phyloP scores from a whole-genome alignment of 1,284 basidiomycete genomes.

The Ustilago cynodontis region DNA sequence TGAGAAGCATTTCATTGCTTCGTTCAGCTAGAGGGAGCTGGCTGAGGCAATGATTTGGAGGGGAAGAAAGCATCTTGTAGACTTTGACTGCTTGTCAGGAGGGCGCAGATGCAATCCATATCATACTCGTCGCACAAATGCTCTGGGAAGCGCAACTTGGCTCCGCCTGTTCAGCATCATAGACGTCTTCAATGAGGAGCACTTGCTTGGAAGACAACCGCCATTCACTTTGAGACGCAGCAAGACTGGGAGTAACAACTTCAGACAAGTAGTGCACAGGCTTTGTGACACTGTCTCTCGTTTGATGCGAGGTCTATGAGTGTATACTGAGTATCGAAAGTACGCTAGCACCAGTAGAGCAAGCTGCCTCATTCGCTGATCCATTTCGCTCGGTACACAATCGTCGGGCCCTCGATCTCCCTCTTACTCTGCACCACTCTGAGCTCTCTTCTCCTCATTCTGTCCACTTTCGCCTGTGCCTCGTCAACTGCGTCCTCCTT shows the following conservation, averaged over 20 bases:
- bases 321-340: too few relatives aligned
- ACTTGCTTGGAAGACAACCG: too few relatives aligned
- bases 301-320: not conserved
- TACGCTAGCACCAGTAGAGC: too few relatives aligned
- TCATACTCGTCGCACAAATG: constrained; percentile 2
- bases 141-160: not conserved
- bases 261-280: too few relatives aligned
- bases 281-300: too few relatives aligned
- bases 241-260: too few relatives aligned
- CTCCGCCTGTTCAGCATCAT: too few relatives aligned
- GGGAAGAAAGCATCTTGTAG: too few relatives aligned
- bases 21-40: constrained; percentile 26
- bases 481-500: constrained; percentile 18
- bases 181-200: too few relatives aligned
- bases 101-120: not conserved
- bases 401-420: constrained; percentile 60
- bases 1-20: constrained; percentile 73
- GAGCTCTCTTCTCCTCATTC: constrained; percentile 64
- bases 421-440: constrained; percentile 62
- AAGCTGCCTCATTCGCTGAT: constrained; percentile 15
- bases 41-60: too few relatives aligned
- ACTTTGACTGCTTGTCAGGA: not conserved
- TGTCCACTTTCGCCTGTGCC: constrained; percentile 55
- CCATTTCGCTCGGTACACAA: constrained; percentile 58
- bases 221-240: too few relatives aligned